Percentiles rank a stretch among this genome's conserved stretches.
phyloP scores from a whole-genome alignment of 768 basidiomycete genomes.

The Phlegmacium glaucopus region DNA sequence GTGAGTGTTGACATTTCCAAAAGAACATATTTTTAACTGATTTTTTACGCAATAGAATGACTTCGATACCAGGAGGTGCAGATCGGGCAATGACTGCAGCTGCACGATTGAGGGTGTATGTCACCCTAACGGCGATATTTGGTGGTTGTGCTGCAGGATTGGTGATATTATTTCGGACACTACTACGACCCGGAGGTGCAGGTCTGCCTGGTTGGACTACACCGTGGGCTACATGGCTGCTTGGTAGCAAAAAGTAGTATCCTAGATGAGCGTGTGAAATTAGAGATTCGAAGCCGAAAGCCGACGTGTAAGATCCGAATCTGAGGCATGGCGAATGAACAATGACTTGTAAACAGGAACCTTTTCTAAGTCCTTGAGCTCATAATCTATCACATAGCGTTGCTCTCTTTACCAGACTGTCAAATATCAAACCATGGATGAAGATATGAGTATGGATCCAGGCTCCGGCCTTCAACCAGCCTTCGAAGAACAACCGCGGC shows the following conservation, averaged over 20 bases:
- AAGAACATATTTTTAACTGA: constrained; percentile 17
- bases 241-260: constrained; percentile 50
- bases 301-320: constrained; percentile 46
- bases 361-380: constrained; percentile 9
- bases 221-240: constrained; percentile 65
- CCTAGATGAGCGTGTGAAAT: background rate
- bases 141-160: constrained; percentile 74
- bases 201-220: constrained; percentile 51
- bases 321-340: constrained; percentile 23
- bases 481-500: constrained; percentile 33
- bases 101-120: constrained; percentile 66
- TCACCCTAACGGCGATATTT: constrained; percentile 67
- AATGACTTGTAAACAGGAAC: constrained; percentile 10
- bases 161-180: constrained; percentile 66
- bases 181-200: constrained; percentile 58
- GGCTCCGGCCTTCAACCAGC: constrained; percentile 30
- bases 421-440: constrained; percentile 54
- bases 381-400: background rate
- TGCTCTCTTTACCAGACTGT: background rate
- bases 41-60: constrained; percentile 36
- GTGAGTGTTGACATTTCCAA: constrained; percentile 43
- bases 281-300: constrained; percentile 20
- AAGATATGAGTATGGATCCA: constrained; percentile 72
- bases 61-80: constrained; percentile 78
- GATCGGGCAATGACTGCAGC: constrained; percentile 74